Evolutionary conservation across 116 monocot genomes (phyloP).

Genomic region (Thalassia testudinum): DNA sequence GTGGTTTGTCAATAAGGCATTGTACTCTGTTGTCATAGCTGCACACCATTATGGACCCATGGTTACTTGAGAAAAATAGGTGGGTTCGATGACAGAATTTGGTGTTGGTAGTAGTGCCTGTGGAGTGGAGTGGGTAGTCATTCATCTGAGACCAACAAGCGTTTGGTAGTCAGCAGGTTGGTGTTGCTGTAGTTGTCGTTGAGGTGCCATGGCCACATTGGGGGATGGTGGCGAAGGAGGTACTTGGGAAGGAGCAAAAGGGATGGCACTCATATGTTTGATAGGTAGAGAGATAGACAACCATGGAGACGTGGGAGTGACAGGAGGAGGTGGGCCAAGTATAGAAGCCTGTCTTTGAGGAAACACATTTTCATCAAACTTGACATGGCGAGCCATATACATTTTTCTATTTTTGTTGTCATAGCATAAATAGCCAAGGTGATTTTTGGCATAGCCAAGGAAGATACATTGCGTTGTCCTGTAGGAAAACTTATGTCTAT

Average conservation of each 20-base stretch:
- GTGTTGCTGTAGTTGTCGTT: not conserved
- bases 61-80: not conserved
- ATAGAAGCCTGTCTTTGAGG: not conserved
- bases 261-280: too few relatives aligned
- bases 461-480: too few relatives aligned
- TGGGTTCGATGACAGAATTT: not conserved
- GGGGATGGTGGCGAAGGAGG: not conserved
- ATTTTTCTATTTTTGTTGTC: not conserved
- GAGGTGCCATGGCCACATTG: not conserved
- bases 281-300: not conserved
- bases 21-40: too few relatives aligned
- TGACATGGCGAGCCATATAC: not conserved
- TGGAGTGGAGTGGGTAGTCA: not conserved
- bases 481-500: too few relatives aligned
- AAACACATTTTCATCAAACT: not conserved
- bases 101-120: too few relatives aligned
- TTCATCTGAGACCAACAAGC: not conserved
- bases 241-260: not conserved
- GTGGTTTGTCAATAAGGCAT: not conserved
- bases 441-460: too few relatives aligned
- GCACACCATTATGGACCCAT: not conserved
- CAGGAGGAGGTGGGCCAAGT: not conserved
- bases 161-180: not conserved
- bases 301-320: not conserved
- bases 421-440: too few relatives aligned